Evolutionary conservation across 768 basidiomycete genomes (phyloP).

Genomic region (Mrakia blollopis): DNA sequence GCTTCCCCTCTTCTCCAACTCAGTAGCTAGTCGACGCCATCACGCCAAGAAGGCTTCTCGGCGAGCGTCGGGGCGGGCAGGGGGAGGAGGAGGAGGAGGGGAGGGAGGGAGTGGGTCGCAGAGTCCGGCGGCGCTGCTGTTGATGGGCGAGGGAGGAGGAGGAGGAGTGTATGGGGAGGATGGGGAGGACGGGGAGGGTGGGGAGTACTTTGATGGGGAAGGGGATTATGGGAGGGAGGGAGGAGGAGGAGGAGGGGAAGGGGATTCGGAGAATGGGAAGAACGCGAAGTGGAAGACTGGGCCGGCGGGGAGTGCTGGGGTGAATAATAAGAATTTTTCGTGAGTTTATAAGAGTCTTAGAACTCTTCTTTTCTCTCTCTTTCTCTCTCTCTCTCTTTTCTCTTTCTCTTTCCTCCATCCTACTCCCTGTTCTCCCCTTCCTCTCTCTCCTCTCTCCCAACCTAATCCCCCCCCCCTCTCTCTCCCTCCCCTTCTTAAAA

Average conservation of each 20-base stretch:
- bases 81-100: background rate
- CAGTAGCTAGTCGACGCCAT: constrained; percentile 79
- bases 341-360: background rate
- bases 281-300: constrained; percentile 23
- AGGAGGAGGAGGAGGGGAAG: background rate
- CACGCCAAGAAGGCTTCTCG: constrained; percentile 55
- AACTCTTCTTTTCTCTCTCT: background rate
- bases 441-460: background rate
- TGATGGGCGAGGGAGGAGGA: constrained; percentile 7
- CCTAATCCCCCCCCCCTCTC: too few species aligned
- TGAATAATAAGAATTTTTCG: background rate
- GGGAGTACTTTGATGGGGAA: background rate
- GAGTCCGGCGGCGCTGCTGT: constrained; percentile 12
- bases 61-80: constrained; percentile 16
- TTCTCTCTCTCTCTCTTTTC: background rate
- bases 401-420: background rate
- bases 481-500: background rate
- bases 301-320: background rate
- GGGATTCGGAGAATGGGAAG: constrained; percentile 17
- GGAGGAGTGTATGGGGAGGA: constrained; percentile 24
- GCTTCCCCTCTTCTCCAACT: constrained; percentile 85
- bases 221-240: background rate
- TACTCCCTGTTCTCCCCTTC: too few species aligned
- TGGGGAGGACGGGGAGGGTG: constrained; percentile 25
- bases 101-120: constrained; percentile 2